These are phyloP conservation scores for Zalerion maritima DNA, from an alignment of 495 filamentous ascomycete species.

Conservation along the genomic window DNA sequence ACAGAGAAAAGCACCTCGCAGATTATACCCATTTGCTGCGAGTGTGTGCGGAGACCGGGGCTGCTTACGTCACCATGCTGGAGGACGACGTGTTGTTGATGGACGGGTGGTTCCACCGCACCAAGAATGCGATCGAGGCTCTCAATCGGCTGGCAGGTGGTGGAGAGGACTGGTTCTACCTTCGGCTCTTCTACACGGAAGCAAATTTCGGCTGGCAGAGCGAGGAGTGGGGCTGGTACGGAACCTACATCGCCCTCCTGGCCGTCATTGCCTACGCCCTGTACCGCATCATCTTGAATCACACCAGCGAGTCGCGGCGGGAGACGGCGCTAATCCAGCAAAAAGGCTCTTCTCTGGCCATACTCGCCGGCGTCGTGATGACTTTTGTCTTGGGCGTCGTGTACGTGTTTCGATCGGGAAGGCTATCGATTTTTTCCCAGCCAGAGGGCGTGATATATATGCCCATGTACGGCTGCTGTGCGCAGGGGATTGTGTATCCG, in stretches of 20 bases:
- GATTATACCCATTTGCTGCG: slow-evolving; percentile 32
- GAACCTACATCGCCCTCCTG: slow-evolving; percentile 14
- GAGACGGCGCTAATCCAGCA: too few species aligned
- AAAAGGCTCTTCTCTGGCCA: too few species aligned
- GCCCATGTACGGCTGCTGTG: slow-evolving; percentile 26
- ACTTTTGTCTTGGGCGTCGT: slow-evolving; percentile 6
- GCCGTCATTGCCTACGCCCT: slow-evolving; percentile 3
- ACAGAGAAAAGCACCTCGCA: slow-evolving; percentile 8
- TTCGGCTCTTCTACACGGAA: slow-evolving; percentile 39
- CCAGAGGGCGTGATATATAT: slow-evolving; percentile 24
- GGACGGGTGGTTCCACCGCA: slow-evolving; percentile 29
- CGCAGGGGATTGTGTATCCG: slow-evolving; percentile 1
- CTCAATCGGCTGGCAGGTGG: slow-evolving; percentile 17
- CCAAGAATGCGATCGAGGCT: too few species aligned
- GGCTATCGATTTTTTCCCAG: slow-evolving; percentile 3
- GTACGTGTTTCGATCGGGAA: slow-evolving; percentile 16
- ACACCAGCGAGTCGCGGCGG: slow-evolving; percentile 1
- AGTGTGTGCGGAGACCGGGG: slow-evolving; percentile 25
- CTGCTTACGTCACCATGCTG: slow-evolving; percentile 31
- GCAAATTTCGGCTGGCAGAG: slow-evolving; percentile 35
- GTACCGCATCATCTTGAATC: too few species aligned
- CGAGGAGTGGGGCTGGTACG: slow-evolving; percentile 27
- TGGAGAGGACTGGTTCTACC: slow-evolving; percentile 21
- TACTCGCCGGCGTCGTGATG: slow-evolving; percentile 4
- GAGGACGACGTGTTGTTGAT: slow-evolving; percentile 37